Evolutionary conservation across 495 filamentous ascomycete species (phyloP).

Genomic region (Penicillium argentinense): DNA sequence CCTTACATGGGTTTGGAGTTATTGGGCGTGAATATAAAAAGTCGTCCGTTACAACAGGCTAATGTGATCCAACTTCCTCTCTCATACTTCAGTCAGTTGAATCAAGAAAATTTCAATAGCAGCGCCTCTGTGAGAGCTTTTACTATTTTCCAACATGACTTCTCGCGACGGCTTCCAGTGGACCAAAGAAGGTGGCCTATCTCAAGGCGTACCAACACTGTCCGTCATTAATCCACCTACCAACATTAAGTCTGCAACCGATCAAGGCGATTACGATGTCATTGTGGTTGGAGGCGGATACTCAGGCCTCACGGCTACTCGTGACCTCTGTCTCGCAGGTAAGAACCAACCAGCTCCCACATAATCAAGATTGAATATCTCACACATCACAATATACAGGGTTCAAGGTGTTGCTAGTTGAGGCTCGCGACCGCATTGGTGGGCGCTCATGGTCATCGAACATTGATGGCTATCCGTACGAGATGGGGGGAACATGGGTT

Average conservation of each 20-base stretch:
- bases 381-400: too few relatives aligned
- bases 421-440: slow-evolving; percentile 38
- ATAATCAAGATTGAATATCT: too few relatives aligned
- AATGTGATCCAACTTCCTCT: too few relatives aligned
- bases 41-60: too few relatives aligned
- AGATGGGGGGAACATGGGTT: slow-evolving; percentile 40
- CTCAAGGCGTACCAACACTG: slow-evolving; percentile 18
- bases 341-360: not conserved
- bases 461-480: slow-evolving; percentile 20
- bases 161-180: slow-evolving; percentile 26
- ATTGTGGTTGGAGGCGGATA: slow-evolving; percentile 31
- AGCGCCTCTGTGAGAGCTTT: too few relatives aligned
- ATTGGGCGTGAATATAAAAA: too few relatives aligned
- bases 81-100: too few relatives aligned
- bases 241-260: slow-evolving; percentile 9
- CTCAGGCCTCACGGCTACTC: slow-evolving; percentile 24
- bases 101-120: too few relatives aligned
- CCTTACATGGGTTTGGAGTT: too few relatives aligned
- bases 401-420: slow-evolving; percentile 27
- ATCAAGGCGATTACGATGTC: too few relatives aligned
- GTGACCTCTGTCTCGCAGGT: slow-evolving; percentile 21
- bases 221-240: too few relatives aligned
- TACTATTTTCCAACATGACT: slow-evolving; percentile 12
- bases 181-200: slow-evolving; percentile 20
- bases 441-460: slow-evolving; percentile 33